A percentile compares a stretch with the other conserved stretches of the same genome.
Evolutionary conservation across 1,284 basidiomycete species (phyloP).

Genomic region (Cryptococcus hybrid): DNA sequence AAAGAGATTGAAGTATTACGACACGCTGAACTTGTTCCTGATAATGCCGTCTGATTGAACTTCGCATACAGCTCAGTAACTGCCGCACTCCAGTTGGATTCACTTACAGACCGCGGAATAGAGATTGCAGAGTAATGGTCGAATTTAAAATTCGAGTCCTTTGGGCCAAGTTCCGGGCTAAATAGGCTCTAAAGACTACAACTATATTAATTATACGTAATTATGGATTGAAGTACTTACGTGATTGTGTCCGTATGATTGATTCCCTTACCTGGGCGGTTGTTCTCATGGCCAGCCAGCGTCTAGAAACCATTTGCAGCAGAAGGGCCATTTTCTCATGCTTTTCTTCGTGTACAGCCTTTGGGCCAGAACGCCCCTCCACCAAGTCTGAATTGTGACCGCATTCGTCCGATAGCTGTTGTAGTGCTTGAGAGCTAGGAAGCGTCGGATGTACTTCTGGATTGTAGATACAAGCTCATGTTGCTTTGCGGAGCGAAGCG

Average conservation of each 20-base stretch:
- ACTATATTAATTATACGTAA: background rate
- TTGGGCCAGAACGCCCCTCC: constrained; percentile 79
- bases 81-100: background rate
- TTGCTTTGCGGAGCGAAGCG: constrained; percentile 79
- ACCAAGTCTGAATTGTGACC: constrained; percentile 89
- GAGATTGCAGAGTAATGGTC: constrained; percentile 73
- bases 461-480: constrained; percentile 91
- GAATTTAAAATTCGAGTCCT: constrained; percentile 65
- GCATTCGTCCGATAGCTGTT: constrained; percentile 67
- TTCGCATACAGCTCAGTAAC: no score
- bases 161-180: constrained; percentile 64
- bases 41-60: no score
- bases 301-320: constrained; percentile 71
- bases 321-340: constrained; percentile 71
- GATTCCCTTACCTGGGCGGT: constrained; percentile 66
- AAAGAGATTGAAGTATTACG: constrained; percentile 85
- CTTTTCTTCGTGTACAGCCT: constrained; percentile 64
- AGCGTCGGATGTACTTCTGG: constrained; percentile 92
- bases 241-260: constrained; percentile 75
- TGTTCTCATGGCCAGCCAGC: constrained; percentile 69
- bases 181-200: constrained; percentile 75
- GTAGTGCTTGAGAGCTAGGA: constrained; percentile 81
- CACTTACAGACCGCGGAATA: constrained; percentile 81
- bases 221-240: constrained; percentile 58
- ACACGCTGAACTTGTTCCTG: constrained; percentile 67